Conservation (phyloP, 2,329 filamentous ascomycete species). For the Pezicula carpinea region DNA sequence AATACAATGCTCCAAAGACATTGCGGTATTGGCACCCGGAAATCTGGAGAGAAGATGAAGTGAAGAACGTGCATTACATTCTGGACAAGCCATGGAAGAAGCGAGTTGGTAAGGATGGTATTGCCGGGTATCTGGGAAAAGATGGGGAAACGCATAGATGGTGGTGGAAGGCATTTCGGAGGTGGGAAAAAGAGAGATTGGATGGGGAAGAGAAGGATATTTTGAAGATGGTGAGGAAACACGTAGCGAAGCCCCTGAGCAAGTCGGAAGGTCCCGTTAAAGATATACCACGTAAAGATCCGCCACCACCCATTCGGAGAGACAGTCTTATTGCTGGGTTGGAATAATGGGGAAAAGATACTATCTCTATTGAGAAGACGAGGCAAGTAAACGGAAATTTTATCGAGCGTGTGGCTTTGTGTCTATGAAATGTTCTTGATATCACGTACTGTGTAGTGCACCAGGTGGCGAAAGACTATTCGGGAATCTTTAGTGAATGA, state of each 20-base stretch:
- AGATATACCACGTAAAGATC: background rate
- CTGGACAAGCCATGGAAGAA: conserved; percentile 57
- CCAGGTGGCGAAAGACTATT: too few species aligned
- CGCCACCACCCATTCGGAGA: background rate
- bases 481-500: too few species aligned
- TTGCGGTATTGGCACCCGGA: conserved; percentile 47
- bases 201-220: conserved; percentile 4
- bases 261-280: background rate
- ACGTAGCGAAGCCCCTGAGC: conserved; percentile 1
- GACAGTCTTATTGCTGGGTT: background rate
- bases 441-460: too few species aligned
- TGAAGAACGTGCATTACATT: conserved; percentile 57
- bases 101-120: conserved; percentile 34
- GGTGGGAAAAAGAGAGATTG: conserved; percentile 30
- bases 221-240: conserved; percentile 6
- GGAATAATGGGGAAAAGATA: background rate
- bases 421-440: too few species aligned
- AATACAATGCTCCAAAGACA: conserved; percentile 60
- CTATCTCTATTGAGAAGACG: too few species aligned
- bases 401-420: too few species aligned
- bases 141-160: conserved; percentile 49
- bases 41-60: conserved; percentile 50
- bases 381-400: too few species aligned
- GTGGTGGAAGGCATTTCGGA: conserved; percentile 46
- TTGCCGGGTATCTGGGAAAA: conserved; percentile 34